Evolutionary conservation across 2,329 filamentous ascomycete species (phyloP), one percentile per base, ranked within the genome.

Genomic region (Fusarium mundagurra): DNA sequence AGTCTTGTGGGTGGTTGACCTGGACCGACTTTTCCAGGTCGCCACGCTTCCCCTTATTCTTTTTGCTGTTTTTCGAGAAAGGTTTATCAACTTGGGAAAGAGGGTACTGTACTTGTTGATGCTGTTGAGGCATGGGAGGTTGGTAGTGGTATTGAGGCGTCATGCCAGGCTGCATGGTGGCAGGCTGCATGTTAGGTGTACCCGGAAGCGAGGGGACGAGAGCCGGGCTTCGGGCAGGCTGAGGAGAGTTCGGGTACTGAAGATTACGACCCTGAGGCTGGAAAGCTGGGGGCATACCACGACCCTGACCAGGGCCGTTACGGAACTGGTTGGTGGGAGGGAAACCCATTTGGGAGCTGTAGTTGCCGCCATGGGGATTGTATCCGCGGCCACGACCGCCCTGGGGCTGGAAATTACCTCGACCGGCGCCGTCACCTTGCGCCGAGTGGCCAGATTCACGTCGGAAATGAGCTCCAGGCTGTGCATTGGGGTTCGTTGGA

Each of bases 391-490:
- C 86, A 69, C 88, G 86, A 57, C 86, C 85, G 53, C 83, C 84
- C 72, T 87, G 85, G 38, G 84, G 81, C 57, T 84, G 82, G 74
- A 84, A 89, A 75, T 86, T 87, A 74, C 88, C 90, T 76, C 90
- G 89, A 76, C 87, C 88, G 78, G 91, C 78, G 69, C 80, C 81
- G 33, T 84, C 83, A 53, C 82, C 79, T 69, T 96, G 93, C 73
- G 91, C 88, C 29, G 94, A 97, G 80, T 96, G 94, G 43, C 92
- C 92, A 36, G 96, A 98, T 81, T 96, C 93, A 77, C 94, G 92
- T 79, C 96, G 93, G 78, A 94, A 89, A 83, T 98, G 95, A 74
- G 85, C 80, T 50, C 89, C 90, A n/a, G 90, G 88, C 79, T 93
- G 92, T 62, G 90, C 85, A 73, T 89, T 86, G 69, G 89, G 88